A percentile compares a stretch with the other conserved stretches of the same genome.
These are phyloP conservation scores for Tylopilus subfusipes DNA, from an alignment of 768 basidiomycete genomes.

Conservation along the genomic window DNA sequence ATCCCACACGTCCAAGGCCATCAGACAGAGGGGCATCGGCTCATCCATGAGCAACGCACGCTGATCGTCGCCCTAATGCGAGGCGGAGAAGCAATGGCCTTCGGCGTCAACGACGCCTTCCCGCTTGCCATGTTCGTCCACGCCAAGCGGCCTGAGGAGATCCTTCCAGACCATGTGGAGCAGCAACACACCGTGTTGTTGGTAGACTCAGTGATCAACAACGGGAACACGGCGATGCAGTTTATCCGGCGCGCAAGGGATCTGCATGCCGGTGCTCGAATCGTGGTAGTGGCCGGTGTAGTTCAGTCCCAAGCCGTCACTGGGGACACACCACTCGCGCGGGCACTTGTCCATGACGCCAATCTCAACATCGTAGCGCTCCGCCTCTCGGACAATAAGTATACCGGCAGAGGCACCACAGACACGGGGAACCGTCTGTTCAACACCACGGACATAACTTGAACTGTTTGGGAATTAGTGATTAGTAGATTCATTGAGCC, in stretches of 20 bases:
- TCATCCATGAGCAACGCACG: constrained; percentile 12
- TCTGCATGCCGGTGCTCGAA: constrained; percentile 13
- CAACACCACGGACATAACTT: constrained; percentile 10
- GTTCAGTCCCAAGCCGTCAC: constrained; percentile 13
- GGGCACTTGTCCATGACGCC: constrained; percentile 11
- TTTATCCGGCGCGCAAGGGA: constrained; percentile 10
- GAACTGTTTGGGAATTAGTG: constrained; percentile 5
- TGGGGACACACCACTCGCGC: constrained; percentile 10
- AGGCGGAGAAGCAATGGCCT: constrained; percentile 14
- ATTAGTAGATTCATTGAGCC: no score
- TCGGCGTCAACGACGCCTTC: constrained; percentile 13
- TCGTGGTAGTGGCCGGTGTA: constrained; percentile 13
- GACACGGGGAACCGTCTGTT: constrained; percentile 15
- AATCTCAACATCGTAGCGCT: constrained; percentile 13
- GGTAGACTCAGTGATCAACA: constrained; percentile 16
- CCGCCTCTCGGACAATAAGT: constrained; percentile 13
- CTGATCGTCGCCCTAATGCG: constrained; percentile 15
- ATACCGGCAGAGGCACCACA: constrained; percentile 14
- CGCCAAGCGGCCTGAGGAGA: constrained; percentile 12
- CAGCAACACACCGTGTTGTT: constrained; percentile 14
- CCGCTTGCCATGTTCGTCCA: constrained; percentile 16
- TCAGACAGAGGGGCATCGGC: constrained; percentile 14
- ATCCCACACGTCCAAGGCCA: constrained; percentile 16
- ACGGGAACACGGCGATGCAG: constrained; percentile 12
- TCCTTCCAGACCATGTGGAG: constrained; percentile 12